Evolutionary conservation across 2,329 filamentous ascomycete genomes (phyloP).

Genomic region (Dissoconium aciculare): DNA sequence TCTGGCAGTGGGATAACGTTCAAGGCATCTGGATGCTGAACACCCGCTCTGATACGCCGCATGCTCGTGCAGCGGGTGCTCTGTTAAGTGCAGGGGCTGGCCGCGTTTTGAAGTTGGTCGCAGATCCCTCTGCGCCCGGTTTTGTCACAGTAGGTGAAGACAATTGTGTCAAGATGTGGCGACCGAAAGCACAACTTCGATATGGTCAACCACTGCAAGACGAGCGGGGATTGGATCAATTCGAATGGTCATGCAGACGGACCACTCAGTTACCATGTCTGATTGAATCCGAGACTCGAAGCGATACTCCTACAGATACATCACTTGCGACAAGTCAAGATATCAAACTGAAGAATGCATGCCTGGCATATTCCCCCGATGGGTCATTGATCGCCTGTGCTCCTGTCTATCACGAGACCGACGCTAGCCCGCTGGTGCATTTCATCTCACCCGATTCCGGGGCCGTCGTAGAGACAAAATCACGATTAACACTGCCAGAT

Average conservation of each 20-base stretch:
- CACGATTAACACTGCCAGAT: slow-evolving; percentile 31
- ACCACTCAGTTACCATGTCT: slow-evolving; percentile 29
- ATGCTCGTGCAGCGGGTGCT: slow-evolving; percentile 31
- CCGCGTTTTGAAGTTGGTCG: slow-evolving; percentile 55
- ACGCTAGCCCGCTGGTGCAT: slow-evolving; percentile 48
- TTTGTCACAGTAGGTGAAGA: slow-evolving; percentile 83
- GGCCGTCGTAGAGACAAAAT: slow-evolving; percentile 48
- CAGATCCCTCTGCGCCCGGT: slow-evolving; percentile 51
- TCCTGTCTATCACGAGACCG: slow-evolving; percentile 23
- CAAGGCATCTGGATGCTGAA: slow-evolving; percentile 54
- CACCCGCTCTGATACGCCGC: slow-evolving; percentile 70
- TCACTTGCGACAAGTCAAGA: neutral
- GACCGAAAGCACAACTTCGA: slow-evolving; percentile 52
- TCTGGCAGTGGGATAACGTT: slow-evolving; percentile 58
- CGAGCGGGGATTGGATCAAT: slow-evolving; percentile 41
- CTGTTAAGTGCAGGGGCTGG: slow-evolving; percentile 25
- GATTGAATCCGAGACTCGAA: slow-evolving; percentile 16
- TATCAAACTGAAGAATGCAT: slow-evolving; percentile 35
- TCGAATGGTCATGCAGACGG: slow-evolving; percentile 60
- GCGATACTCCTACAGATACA: slow-evolving; percentile 16
- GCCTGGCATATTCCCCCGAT: slow-evolving; percentile 66
- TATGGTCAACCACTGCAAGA: slow-evolving; percentile 52
- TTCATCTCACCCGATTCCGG: slow-evolving; percentile 62
- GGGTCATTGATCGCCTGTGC: slow-evolving; percentile 64
- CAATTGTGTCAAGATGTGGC: slow-evolving; percentile 64